Base-by-base conservation (phyloP, 192 early-diverging fungal species). In the Chytriomyces hyalinus region DNA sequence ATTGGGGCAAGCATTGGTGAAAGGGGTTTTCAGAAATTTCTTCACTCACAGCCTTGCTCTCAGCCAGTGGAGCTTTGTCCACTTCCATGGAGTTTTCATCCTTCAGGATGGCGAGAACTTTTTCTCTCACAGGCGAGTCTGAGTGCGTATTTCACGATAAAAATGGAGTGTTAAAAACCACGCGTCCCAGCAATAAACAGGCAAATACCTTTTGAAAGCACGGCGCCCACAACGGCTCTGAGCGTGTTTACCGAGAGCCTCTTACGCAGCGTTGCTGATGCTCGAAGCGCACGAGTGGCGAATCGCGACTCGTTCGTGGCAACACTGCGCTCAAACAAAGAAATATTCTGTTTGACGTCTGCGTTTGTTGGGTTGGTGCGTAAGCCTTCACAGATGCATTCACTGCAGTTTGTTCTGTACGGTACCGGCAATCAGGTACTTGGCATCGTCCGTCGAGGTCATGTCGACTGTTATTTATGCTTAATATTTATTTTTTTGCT, bases 331-430 rank as follows among this genome's bases (percentile, higher is more conserved):
- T 95, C 93, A 69, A 99, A 82, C 49, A 97, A 84, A n/a, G 78
- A 73, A 80, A 95, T 87, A 82, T 94, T 94, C 70, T 93, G 92
- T 75, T 92, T 92, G 68, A 97, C 87, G 83, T 99, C 97, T 97
- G 61, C 15, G 49, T 1, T 17, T 28, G 22, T 28, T 65, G 15
- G 15, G 15, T 65, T 15, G 13, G 63, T 64, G 28, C 36, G 13
- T 11, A 4, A 36, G 17, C 62, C 3, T 36, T 28, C 22, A 10
- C 36, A 20, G 20, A n/a, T 59, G 15, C 15, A 59, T 15, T 59
- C 57, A 20, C 20, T 59, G 62, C 13, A 64, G 11, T 64, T 20
- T 36, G 4, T 20, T 64, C 17, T 64, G 20, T 28, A 20, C 20
- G 3, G 17, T 67, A 67, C 66, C 66, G 46, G 66, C 66, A 47